Evolutionary conservation across 2,329 filamentous ascomycete species (phyloP), one percentile per base, ranked within the genome.

Genomic region (Bipolaris victoriae): DNA sequence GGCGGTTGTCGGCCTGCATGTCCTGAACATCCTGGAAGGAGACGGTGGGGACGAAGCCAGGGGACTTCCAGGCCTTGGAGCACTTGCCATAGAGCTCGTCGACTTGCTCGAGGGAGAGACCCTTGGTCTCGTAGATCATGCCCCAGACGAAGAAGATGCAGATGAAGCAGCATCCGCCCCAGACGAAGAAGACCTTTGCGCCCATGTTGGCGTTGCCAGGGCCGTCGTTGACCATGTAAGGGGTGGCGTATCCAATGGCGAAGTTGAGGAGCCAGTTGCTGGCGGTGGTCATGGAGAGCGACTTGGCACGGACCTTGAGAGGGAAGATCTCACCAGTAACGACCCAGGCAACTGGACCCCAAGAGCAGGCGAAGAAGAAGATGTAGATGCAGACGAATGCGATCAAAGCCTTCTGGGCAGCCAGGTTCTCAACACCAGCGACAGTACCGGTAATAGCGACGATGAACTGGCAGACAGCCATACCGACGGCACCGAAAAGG

Each of bases 341-440:
- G 20, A 76, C 89, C 90, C 90, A 92, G 2, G 84, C 85, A 33
- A 90, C 88, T 0, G 90, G 90, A 5, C 90, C 90, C 89, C 90
- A 92, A 0, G 89, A 90, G 6, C 87, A 85, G 13, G 90, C 90
- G 72, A 92, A 92, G 82, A 91, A 92, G 79, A 90, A 91, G 55
- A 92, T 90, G 78, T 90, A 91, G 72, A 91, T 80, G 70, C 88
- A 90, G 52, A 80, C 76, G 49, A 80, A 80, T 13, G 78, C 74
- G 29, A 79, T 75, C 56, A 77, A 57, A 16, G 77, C 68, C 20
- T 71, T 65, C 52, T 79, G 77, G 1, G 77, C 77, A n/a, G 75
- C 40, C n/a, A 67, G 36, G 62, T 78, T 77, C 13, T 67, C 63
- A 39, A 66, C 66, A 6, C 70, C 72, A 18, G 73, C 72, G 11